Conservation (phyloP, 192 early-diverging fungal genomes). For the Podila clonocystis region DNA sequence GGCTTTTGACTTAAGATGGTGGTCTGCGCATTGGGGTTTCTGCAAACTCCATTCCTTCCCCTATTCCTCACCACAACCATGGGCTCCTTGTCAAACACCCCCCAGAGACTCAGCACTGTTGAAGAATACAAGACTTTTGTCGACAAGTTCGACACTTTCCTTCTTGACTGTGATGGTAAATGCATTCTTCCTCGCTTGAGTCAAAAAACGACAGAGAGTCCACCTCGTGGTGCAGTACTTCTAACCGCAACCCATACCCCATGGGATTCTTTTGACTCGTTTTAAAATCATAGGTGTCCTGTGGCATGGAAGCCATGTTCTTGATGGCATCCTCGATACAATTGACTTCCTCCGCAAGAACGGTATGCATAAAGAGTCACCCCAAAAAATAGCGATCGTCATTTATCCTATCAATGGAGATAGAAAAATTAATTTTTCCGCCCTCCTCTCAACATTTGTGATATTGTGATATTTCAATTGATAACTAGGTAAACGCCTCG, state of each 20-base stretch:
- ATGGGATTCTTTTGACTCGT: neutral
- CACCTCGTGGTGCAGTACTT: neutral
- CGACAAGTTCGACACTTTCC: constrained; percentile 88
- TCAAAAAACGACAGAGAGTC: neutral
- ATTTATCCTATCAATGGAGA: neutral
- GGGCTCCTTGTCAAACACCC: constrained; percentile 3
- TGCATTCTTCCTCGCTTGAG: neutral
- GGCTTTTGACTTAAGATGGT: too few relatives aligned
- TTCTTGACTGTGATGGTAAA: constrained; percentile 97
- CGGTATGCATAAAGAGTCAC: constrained; percentile 52
- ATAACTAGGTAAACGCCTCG: constrained; percentile 79
- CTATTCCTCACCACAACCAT: constrained; percentile 1
- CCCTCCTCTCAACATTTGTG: neutral
- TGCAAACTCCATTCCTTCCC: neutral
- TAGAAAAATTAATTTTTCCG: neutral
- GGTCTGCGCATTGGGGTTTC: neutral
- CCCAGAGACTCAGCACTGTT: constrained; percentile 53
- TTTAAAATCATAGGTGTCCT: constrained; percentile 75
- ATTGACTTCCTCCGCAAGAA: constrained; percentile 76
- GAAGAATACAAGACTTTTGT: constrained; percentile 70
- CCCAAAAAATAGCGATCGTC: neutral
- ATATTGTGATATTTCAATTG: neutral
- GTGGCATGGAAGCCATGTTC: constrained; percentile 80
- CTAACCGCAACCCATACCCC: neutral
- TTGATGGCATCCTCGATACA: constrained; percentile 76